Evolutionary conservation across 1,139 yeast genomes (phyloP).

Genomic region (Suhomyces atakaporum): DNA sequence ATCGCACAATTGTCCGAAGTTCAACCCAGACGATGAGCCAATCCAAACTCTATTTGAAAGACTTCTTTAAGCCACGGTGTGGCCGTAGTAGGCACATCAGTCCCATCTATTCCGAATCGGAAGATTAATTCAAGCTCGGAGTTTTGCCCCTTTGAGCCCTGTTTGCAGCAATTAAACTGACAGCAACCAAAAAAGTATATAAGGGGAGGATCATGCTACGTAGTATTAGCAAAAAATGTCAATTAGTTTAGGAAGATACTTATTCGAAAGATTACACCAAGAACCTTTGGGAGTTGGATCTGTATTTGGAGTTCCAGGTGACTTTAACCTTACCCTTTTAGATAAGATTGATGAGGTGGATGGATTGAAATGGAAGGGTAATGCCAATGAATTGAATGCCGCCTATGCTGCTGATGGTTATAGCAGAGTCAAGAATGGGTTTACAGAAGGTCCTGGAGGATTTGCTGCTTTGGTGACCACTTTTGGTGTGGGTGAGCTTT

Average conservation of each 20-base stretch:
- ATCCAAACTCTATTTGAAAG: no score
- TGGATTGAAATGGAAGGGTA: conserved; percentile 59
- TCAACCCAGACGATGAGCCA: no score
- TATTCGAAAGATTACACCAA: conserved; percentile 46
- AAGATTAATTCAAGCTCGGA: no score
- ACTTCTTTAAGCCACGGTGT: not conserved
- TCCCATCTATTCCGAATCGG: not conserved
- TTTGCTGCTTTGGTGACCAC: conserved; percentile 64
- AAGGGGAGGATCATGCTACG: not conserved
- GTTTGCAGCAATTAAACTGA: not conserved
- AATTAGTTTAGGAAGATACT: conserved; percentile 42
- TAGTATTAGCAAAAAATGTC: conserved; percentile 24
- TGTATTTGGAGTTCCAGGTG: conserved; percentile 53
- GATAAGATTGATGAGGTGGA: conserved; percentile 61
- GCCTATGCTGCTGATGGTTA: conserved; percentile 75
- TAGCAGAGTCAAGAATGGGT: conserved; percentile 58
- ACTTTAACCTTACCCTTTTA: conserved; percentile 49
- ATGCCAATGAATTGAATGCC: conserved; percentile 72
- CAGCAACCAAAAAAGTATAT: not conserved
- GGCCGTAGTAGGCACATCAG: not conserved
- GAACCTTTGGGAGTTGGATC: conserved; percentile 34
- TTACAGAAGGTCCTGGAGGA: conserved; percentile 45
- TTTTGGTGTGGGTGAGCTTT: conserved; percentile 66
- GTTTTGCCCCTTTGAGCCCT: no score
- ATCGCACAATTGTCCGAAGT: no score